A percentile compares a stretch with the other conserved stretches of the same genome.
Conservation (phyloP, 805 yeast genomes). For the Scheffersomyces ergatensis region DNA sequence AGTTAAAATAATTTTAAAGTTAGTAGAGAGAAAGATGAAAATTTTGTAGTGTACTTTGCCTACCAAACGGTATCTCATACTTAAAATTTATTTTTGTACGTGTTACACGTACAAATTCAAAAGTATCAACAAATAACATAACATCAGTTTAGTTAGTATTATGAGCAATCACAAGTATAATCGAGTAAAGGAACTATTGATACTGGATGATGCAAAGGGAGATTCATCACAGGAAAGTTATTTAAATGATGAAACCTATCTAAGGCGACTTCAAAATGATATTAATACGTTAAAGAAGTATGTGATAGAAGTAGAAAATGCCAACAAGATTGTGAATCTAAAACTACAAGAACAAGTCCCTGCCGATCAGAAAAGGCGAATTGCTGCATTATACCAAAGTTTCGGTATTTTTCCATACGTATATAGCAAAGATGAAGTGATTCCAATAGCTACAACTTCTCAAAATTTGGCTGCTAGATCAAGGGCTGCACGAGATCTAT, state of each 20-base stretch:
- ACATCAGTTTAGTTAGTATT: too few species aligned
- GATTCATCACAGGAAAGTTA: neutral
- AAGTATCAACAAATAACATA: too few species aligned
- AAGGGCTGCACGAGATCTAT: neutral
- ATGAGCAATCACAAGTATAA: neutral
- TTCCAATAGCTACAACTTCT: constrained; percentile 24
- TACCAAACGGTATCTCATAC: too few species aligned
- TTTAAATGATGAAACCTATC: constrained; percentile 12
- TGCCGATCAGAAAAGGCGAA: constrained; percentile 5
- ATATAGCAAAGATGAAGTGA: constrained; percentile 26
- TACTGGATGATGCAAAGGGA: neutral
- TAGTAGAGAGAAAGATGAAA: too few species aligned
- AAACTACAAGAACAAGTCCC: constrained; percentile 3
- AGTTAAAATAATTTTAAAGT: too few species aligned
- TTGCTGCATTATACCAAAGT: constrained; percentile 17
- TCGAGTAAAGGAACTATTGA: neutral
- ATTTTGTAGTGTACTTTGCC: too few species aligned
- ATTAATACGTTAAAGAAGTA: constrained; percentile 14
- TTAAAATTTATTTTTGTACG: too few species aligned
- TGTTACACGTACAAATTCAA: too few species aligned
- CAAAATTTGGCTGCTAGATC: constrained; percentile 5
- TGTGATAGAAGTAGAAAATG: constrained; percentile 20
- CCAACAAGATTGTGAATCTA: constrained; percentile 11
- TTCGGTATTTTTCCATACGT: constrained; percentile 19
- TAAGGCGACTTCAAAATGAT: constrained; percentile 14